Evolutionary conservation across 2,329 filamentous ascomycete species (phyloP).

Genomic region (Coniosporium tulheliwenetii): DNA sequence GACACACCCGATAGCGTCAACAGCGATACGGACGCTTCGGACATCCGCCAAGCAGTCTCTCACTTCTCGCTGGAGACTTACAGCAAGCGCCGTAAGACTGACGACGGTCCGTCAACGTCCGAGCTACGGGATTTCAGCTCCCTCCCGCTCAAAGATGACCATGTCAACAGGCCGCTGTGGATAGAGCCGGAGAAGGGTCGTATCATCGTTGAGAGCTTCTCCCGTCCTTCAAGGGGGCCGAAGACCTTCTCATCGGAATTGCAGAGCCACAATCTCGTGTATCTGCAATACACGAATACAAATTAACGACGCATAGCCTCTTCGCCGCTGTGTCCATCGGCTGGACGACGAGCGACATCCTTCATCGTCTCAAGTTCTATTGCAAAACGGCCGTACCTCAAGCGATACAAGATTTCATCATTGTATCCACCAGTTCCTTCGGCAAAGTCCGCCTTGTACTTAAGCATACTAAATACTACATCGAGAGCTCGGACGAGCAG

Average conservation of each 20-base stretch:
- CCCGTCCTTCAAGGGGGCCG: slow-evolving; percentile 80
- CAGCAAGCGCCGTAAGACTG: too few species aligned
- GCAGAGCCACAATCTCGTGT: slow-evolving; percentile 85
- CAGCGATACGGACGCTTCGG: too few species aligned
- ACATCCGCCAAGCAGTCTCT: too few species aligned
- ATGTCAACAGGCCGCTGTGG: slow-evolving; percentile 81
- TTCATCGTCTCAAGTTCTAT: slow-evolving; percentile 72
- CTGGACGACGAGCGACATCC: slow-evolving; percentile 69
- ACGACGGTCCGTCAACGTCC: too few species aligned
- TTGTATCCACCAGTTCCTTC: slow-evolving; percentile 75
- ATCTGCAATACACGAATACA: slow-evolving; percentile 84
- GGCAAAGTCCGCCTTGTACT: slow-evolving; percentile 92
- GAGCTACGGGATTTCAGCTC: slow-evolving; percentile 54
- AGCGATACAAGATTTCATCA: slow-evolving; percentile 64
- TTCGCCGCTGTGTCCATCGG: slow-evolving; percentile 94
- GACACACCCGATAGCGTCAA: too few species aligned
- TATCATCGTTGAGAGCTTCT: slow-evolving; percentile 91
- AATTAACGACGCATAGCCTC: slow-evolving; percentile 77
- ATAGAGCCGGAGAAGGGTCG: slow-evolving; percentile 76
- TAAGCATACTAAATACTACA: slow-evolving; percentile 86
- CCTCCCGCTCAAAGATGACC: slow-evolving; percentile 71
- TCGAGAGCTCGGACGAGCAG: slow-evolving; percentile 78
- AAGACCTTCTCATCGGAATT: slow-evolving; percentile 91
- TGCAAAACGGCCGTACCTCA: slow-evolving; percentile 78
- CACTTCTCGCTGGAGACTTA: too few species aligned